Evolutionary conservation across 768 basidiomycete species (phyloP), one percentile per base, ranked within the genome.

Genomic region (Lactifluus echinatus): DNA sequence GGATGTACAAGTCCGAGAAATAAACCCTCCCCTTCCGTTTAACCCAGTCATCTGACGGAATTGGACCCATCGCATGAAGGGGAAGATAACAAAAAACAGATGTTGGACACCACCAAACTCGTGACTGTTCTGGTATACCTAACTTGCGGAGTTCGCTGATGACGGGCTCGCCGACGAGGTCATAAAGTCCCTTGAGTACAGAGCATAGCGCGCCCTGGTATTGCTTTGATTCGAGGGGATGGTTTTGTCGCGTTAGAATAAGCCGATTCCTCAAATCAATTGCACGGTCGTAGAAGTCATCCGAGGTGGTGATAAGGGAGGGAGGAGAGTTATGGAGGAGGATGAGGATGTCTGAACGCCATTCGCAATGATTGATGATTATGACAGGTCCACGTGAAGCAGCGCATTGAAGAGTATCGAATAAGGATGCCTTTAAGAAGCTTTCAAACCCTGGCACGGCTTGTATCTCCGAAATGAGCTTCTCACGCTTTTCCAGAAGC

Each of bases 1-100:
- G 10, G 0, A 56, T 45, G 11, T 51, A 57, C 2, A 57, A 2
- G 26, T 57, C 56, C 4, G 33, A 51, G 49, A 57, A 57, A 31
- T 57, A 51, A n/a, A n/a, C n/a, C n/a, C 31, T 31, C 10, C 12
- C 14, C 15, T 11, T 4, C 0, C 8, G n/a, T 3, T 10, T 1
- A n/a, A n/a, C n/a, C n/a, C n/a, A n/a, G n/a, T 8, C 48, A 10
- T 34, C 19, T 0, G 53, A 42, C 10, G 31, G 31, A 23, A 55
- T 24, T 19, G 53, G 53, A 11, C 53, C 55, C 55, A 55, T 49
- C 0, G 55, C 39, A 3, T 55, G 55, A 2, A 55, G 47, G 3
- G 55, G 55, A n/a, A 55, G 54, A 8, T 21, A 48, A n/a, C 54
- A 48, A 15, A 31, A 31, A 5, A 31, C 31, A 4, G 31, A 31